A percentile compares a stretch with the other conserved stretches of the same genome.
These are phyloP conservation scores for Pichia heedii DNA, from an alignment of 805 yeast species.

Conservation along the genomic window DNA sequence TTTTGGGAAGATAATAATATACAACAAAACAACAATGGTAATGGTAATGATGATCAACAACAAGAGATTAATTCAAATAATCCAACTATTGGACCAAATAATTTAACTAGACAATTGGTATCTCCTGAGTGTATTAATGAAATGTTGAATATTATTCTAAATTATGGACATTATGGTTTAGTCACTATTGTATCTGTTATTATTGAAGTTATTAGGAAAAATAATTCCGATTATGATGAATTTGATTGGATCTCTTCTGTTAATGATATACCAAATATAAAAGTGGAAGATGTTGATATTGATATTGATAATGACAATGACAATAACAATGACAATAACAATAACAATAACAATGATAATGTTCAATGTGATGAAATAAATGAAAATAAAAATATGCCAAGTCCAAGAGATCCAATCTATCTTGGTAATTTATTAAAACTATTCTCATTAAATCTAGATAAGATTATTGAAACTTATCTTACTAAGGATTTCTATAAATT, in stretches of 20 bases:
- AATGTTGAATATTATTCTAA: conserved; percentile 67
- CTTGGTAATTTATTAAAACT: conserved; percentile 74
- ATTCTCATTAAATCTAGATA: conserved; percentile 43
- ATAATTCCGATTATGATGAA: conserved; percentile 87
- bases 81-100: conserved; percentile 93
- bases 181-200: conserved; percentile 91
- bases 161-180: conserved; percentile 69
- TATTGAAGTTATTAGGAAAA: conserved; percentile 87
- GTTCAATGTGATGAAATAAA: neutral
- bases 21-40: neutral
- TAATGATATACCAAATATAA: neutral
- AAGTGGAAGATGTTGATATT: neutral
- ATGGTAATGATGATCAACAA: conserved; percentile 46
- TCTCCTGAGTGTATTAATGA: conserved; percentile 55
- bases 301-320: no score
- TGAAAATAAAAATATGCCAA: conserved; percentile 52
- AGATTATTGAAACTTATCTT: conserved; percentile 25
- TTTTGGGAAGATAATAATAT: conserved; percentile 22
- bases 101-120: conserved; percentile 81
- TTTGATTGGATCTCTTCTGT: conserved; percentile 29
- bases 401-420: conserved; percentile 83
- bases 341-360: neutral
- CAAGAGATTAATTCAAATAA: conserved; percentile 38
- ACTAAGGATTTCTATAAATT: conserved; percentile 21
- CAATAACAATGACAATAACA: neutral